Base-by-base conservation (phyloP, 179 eudicot species). In the Carnegiea gigantea region DNA sequence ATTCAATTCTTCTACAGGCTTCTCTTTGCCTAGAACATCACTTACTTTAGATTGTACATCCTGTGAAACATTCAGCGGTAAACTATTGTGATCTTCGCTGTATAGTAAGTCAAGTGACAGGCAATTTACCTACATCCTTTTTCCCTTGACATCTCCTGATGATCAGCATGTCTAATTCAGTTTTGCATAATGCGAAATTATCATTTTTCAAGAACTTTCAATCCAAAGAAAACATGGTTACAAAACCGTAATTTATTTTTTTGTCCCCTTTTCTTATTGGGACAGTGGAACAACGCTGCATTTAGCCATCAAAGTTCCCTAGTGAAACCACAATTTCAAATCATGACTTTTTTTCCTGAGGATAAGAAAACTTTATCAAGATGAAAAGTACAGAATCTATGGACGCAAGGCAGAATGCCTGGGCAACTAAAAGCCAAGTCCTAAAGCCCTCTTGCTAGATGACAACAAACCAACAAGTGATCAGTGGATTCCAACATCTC, bases 21-120 rank as follows among this genome's bases (percentile, higher is more conserved):
- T 95, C 84, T 95, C 99, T 87, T 95, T 95, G 79, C 99, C 99
- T 51, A 95, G 92, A 59, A 94, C 97, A 81, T 95, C 99, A 85
- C 93, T 95, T 77, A 95, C 98, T 91, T 85, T 91, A 67, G 99
- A 86, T 82, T 94, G 99, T 75, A 94, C 91, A 85, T 94, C 97
- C 97, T 94, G 90, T 59, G 11, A 64, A 64, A 10, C 33, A 64
- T 24, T 64, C 26, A 64, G 24, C 2, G 13, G 33, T 13, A 64
- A 64, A 64, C 9, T 24, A 64, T 24, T 64, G 30, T 64, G 18
- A 64, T 24, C 33, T 24, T 13, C 0, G 1, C 15, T 9, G 1
- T 24, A 64, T 64, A 24, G 13, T 64, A 33, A 33, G 36, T 33
- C 36, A 33, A 33, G 36, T 2, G 15, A 64, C 33, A 11, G 70